Evolutionary conservation across 345 rosid species (phyloP).

Genomic region (Salix brachista): DNA sequence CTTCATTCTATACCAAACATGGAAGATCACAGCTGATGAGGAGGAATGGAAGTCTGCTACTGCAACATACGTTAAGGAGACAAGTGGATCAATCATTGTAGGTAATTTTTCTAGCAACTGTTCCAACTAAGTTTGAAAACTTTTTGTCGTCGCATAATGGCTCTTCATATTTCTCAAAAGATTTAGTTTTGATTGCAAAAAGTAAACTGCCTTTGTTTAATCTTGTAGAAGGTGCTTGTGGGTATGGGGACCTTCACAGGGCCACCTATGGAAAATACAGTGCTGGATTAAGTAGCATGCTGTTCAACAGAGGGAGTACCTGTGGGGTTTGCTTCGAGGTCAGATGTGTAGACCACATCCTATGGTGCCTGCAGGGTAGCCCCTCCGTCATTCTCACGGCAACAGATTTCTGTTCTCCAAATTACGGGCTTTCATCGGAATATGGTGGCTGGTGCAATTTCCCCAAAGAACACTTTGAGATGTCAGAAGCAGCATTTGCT

Average conservation of each 20-base stretch:
- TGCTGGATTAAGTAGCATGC: slow-evolving; percentile 73
- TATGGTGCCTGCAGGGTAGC: slow-evolving; percentile 82
- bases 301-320: slow-evolving; percentile 76
- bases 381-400: slow-evolving; percentile 79
- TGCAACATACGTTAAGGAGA: slow-evolving; percentile 65
- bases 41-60: slow-evolving; percentile 80
- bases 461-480: slow-evolving; percentile 83
- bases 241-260: slow-evolving; percentile 75
- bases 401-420: slow-evolving; percentile 94
- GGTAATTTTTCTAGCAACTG: slow-evolving; percentile 38
- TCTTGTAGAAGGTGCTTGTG: slow-evolving; percentile 85
- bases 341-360: slow-evolving; percentile 81
- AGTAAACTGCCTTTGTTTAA: neutral
- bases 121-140: neutral
- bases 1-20: slow-evolving; percentile 32
- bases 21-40: slow-evolving; percentile 32
- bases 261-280: slow-evolving; percentile 64
- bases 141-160: neutral
- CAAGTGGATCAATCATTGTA: slow-evolving; percentile 54
- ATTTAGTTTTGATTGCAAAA: neutral
- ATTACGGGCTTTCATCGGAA: slow-evolving; percentile 71
- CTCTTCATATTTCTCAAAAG: neutral
- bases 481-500: slow-evolving; percentile 83
- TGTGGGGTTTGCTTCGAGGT: slow-evolving; percentile 90
- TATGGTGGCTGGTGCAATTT: slow-evolving; percentile 95